phyloP scores from a whole-genome alignment of 805 yeast species.

The Ascoidea tarda region DNA sequence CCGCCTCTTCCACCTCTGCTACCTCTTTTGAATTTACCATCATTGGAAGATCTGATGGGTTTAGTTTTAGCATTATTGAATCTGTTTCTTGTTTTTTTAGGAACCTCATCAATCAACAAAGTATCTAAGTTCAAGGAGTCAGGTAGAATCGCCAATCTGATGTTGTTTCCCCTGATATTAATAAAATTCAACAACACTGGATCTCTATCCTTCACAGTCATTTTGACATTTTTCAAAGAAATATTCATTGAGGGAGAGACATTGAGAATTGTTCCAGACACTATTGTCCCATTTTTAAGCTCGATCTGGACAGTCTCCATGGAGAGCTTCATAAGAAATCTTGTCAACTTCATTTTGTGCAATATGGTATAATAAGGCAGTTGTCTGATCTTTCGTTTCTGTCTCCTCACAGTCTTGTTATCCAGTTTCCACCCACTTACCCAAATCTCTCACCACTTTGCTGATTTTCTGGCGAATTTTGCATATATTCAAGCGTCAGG shows the following conservation, averaged over 20 bases:
- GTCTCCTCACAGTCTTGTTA: neutral
- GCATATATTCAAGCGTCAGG: no score
- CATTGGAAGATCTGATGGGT: neutral
- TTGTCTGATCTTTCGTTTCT: neutral
- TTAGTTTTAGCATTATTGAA: neutral
- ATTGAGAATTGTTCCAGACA: constrained; percentile 59
- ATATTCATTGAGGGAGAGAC: constrained; percentile 78
- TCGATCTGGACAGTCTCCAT: constrained; percentile 70
- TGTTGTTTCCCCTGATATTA: constrained; percentile 63
- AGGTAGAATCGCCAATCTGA: constrained; percentile 56
- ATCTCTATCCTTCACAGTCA: constrained; percentile 52
- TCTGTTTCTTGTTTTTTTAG: constrained; percentile 19
- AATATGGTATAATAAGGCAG: no score
- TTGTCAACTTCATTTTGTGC: constrained; percentile 11
- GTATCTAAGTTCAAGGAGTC: constrained; percentile 39
- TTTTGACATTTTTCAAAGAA: constrained; percentile 51
- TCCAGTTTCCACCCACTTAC: neutral
- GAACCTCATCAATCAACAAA: constrained; percentile 27
- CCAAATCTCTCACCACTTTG: no score
- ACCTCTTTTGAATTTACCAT: constrained; percentile 1
- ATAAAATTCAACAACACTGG: constrained; percentile 52
- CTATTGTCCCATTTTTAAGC: constrained; percentile 62
- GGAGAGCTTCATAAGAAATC: constrained; percentile 62
- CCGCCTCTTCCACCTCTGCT: constrained; percentile 1
- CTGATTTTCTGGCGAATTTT: no score